Base-by-base conservation (phyloP, 345 rosid species). In the Lepidium africanum region DNA sequence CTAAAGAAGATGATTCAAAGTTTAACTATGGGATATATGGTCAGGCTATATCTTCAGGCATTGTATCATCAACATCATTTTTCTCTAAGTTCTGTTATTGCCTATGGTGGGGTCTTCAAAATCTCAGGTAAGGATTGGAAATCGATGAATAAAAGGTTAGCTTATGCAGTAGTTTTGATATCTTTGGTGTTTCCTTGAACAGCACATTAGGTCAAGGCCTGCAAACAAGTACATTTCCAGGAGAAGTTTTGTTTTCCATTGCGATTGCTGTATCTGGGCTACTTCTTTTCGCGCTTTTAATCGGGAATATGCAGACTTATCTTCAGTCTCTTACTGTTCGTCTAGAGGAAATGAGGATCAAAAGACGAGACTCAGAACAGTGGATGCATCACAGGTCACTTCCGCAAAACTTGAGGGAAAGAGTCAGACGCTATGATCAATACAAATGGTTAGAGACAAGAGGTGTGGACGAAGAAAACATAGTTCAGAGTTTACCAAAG, bases 331-430 rank as follows among this genome's bases (percentile, higher is more conserved):
- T 91, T 32, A 81, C 90, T 0, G 72, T 91, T 77, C 92, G 93
- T 65, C 83, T 91, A 1, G 97, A 91, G 76, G 97, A 91, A 77
- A 91, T 91, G 97, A 86, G 97, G 72, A 81, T 91, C 76, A 91
- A 91, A 79, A 83, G 97, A 77, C 94, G 96, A 1, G 97, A 91
- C 73, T 85, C 97, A 0, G 97, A 91, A 78, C 96, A 86, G 57
- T 88, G 97, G 97, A 91, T 91, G 96, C 97, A 87, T 73, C 97
- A 91, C 52, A 88, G 96, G 10, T 78, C 87, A 76, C 96, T 91
- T 21, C 96, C 97, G 3, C 76, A 40, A 10, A 77, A 81, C 0
- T 71, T 81, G 8, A 72, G 81, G 51, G 78, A 81, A 46, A 74
- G 82, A 50, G 82, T 81, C 15, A 78, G 84, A 59, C 78, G 84